Conservation (phyloP, 2,329 filamentous ascomycete species). For the Fusarium multiceps region DNA sequence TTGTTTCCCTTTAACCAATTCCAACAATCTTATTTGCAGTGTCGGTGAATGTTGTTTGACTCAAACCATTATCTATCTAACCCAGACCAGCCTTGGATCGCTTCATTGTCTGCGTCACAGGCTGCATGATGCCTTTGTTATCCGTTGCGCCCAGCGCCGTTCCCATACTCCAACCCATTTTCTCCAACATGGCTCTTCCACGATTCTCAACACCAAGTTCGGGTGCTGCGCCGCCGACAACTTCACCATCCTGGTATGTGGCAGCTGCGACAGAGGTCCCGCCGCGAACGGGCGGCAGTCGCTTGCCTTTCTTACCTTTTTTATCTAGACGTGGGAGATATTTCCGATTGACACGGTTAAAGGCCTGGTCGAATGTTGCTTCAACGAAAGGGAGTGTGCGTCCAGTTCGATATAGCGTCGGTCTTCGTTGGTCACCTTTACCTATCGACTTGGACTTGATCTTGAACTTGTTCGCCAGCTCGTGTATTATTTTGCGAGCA, state of each 20-base stretch:
- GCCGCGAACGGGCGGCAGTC: constrained; percentile 42
- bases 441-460: constrained; percentile 89
- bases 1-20: not conserved
- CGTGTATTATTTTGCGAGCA: constrained; percentile 82
- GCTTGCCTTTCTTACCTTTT: constrained; percentile 50
- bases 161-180: constrained; percentile 95
- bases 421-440: constrained; percentile 76
- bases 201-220: constrained; percentile 86
- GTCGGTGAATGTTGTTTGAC: not conserved
- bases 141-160: constrained; percentile 83
- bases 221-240: constrained; percentile 86
- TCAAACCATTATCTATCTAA: constrained; percentile 43
- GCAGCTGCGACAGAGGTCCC: constrained; percentile 39
- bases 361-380: constrained; percentile 59
- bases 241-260: constrained; percentile 82
- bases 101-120: constrained; percentile 89
- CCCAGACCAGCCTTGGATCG: constrained; percentile 86
- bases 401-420: constrained; percentile 79
- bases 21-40: not conserved
- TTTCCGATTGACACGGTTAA: constrained; percentile 55
- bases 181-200: constrained; percentile 88
- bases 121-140: constrained; percentile 89
- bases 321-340: constrained; percentile 67
- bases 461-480: constrained; percentile 78
- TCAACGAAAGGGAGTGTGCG: constrained; percentile 72